phyloP scores from a whole-genome alignment of 345 rosid species.

The Eucalyptus cloeziana region DNA sequence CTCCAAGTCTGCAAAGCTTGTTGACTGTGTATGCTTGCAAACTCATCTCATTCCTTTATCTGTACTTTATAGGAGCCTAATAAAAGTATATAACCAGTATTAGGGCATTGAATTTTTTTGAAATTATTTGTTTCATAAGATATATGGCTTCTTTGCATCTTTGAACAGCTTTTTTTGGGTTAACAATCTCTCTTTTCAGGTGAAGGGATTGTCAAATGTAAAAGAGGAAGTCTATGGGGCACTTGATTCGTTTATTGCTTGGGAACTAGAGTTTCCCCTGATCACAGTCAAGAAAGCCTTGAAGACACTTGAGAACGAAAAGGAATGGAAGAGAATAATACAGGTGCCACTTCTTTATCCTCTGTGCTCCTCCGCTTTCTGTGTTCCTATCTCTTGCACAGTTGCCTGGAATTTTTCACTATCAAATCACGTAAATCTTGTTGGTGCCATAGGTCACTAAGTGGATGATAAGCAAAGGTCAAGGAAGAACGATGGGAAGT shows the following conservation, averaged over 20 bases:
- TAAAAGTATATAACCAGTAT: background rate
- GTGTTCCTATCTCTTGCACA: background rate
- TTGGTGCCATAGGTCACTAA: slow-evolving; percentile 48
- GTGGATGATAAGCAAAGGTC: slow-evolving; percentile 99
- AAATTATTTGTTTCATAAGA: background rate
- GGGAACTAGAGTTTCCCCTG: slow-evolving; percentile 92
- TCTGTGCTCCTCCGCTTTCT: background rate
- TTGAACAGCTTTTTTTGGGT: background rate
- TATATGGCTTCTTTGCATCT: background rate
- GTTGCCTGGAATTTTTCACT: background rate
- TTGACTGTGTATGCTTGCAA: slow-evolving; percentile 37
- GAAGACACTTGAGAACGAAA: slow-evolving; percentile 56
- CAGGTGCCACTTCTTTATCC: slow-evolving; percentile 26
- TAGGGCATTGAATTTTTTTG: background rate
- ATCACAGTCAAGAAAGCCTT: slow-evolving; percentile 86
- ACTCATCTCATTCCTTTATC: background rate
- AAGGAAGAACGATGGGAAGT: slow-evolving; percentile 88
- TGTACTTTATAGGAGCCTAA: background rate
- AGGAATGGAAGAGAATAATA: slow-evolving; percentile 89
- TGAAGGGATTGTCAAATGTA: slow-evolving; percentile 63
- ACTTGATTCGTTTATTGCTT: slow-evolving; percentile 86
- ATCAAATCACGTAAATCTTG: background rate
- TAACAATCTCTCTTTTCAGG: slow-evolving; percentile 17
- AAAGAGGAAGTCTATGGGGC: slow-evolving; percentile 95
- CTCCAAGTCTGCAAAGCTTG: slow-evolving; percentile 71